Percentiles rank a stretch among this genome's conserved stretches.
Conservation (phyloP, 139 green algal genomes). For the Chlorella sp. region DNA sequence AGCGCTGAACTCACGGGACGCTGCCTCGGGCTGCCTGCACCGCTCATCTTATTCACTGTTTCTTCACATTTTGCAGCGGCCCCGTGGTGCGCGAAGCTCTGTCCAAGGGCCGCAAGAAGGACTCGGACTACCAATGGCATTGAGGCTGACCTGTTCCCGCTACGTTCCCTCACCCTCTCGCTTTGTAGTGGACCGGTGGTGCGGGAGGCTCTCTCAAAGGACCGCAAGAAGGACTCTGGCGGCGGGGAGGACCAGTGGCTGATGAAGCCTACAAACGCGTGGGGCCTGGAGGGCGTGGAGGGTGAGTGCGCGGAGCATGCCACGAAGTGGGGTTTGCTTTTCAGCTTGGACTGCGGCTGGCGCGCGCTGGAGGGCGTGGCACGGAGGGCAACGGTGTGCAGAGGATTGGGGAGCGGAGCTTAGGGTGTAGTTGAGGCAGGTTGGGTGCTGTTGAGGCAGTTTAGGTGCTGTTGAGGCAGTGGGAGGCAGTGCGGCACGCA, state of each 20-base stretch:
- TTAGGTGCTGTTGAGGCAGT: neutral
- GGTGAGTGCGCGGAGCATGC: neutral
- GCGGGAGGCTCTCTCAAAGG: constrained; percentile 54
- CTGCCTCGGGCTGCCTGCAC: neutral
- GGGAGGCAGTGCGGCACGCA: neutral
- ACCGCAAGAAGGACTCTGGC: constrained; percentile 41
- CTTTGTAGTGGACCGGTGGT: constrained; percentile 16
- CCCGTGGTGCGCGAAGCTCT: constrained; percentile 38
- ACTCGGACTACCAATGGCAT: constrained; percentile 7
- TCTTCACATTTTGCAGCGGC: neutral
- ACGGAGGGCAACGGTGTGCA: no score
- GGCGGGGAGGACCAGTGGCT: constrained; percentile 69
- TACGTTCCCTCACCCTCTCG: neutral
- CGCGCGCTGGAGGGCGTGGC: neutral
- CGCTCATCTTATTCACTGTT: neutral
- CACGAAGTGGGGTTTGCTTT: no score
- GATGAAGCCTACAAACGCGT: constrained; percentile 42
- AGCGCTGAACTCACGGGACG: neutral
- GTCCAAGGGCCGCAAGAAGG: constrained; percentile 55
- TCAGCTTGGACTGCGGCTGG: no score
- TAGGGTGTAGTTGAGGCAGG: no score
- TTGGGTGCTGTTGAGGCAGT: neutral
- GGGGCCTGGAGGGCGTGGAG: constrained; percentile 1
- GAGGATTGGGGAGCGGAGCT: no score
- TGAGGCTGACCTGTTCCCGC: neutral